Evolutionary conservation across 2,329 filamentous ascomycete genomes (phyloP).

Genomic region (Ceratocystis colombiana): DNA sequence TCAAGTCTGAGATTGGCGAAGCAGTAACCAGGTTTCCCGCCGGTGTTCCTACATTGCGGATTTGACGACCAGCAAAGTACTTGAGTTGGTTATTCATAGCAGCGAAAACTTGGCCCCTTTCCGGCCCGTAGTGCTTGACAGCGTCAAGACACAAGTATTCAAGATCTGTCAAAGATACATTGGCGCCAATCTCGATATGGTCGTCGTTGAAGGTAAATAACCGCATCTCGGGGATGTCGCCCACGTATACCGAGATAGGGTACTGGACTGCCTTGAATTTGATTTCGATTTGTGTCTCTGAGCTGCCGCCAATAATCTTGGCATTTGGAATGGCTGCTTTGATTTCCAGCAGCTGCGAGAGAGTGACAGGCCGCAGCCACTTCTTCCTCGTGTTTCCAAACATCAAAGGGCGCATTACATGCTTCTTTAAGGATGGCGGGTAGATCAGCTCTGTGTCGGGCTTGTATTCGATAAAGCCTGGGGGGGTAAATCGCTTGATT

Average conservation of each 20-base stretch:
- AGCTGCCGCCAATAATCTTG: slow-evolving; percentile 92
- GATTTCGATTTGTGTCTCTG: slow-evolving; percentile 95
- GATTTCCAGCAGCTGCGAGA: slow-evolving; percentile 83
- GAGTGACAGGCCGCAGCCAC: slow-evolving; percentile 82
- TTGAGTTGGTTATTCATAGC: slow-evolving; percentile 88
- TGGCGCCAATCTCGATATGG: slow-evolving; percentile 83
- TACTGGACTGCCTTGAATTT: slow-evolving; percentile 96
- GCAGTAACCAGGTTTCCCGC: slow-evolving; percentile 91
- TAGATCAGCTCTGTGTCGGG: slow-evolving; percentile 94
- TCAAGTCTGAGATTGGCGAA: slow-evolving; percentile 91
- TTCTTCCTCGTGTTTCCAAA: slow-evolving; percentile 92
- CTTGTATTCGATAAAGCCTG: slow-evolving; percentile 88
- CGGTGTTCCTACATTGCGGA: slow-evolving; percentile 93
- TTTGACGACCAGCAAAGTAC: slow-evolving; percentile 91
- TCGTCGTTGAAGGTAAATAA: slow-evolving; percentile 72
- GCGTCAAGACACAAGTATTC: slow-evolving; percentile 76
- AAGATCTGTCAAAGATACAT: slow-evolving; percentile 83
- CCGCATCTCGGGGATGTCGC: slow-evolving; percentile 81
- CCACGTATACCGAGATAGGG: slow-evolving; percentile 79
- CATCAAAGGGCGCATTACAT: slow-evolving; percentile 68
- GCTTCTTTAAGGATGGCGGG: slow-evolving; percentile 71
- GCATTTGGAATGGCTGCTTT: slow-evolving; percentile 75
- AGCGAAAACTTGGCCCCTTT: slow-evolving; percentile 67
- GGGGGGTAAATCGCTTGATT: slow-evolving; percentile 65
- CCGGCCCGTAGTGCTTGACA: slow-evolving; percentile 63